A percentile compares a stretch with the other conserved stretches of the same genome.
Evolutionary conservation across 345 rosid species (phyloP).

Genomic region (Erodium maritimum): DNA sequence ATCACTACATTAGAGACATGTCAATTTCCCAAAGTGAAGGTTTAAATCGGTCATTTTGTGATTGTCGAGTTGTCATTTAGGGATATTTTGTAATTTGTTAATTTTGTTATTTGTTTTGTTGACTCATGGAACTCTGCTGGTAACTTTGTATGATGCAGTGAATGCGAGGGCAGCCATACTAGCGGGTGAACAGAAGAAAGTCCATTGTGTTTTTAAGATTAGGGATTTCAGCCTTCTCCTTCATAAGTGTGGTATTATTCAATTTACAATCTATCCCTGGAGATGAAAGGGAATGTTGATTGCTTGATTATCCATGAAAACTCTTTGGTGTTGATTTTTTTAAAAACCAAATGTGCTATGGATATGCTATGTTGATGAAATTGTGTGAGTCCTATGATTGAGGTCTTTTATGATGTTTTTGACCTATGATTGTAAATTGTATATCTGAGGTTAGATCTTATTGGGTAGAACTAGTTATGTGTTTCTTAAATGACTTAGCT

Average conservation of each 20-base stretch:
- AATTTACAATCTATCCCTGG: neutral
- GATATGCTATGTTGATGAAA: neutral
- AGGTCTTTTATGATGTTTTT: no score
- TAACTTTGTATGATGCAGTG: neutral
- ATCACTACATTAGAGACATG: neutral
- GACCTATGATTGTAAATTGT: no score
- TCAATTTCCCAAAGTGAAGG: no score
- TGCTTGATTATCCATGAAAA: neutral
- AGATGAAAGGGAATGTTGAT: neutral
- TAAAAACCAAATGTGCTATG: neutral
- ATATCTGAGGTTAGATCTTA: no score
- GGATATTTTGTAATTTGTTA: no score
- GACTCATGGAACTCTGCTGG: neutral
- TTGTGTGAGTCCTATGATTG: no score
- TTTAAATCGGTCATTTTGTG: no score
- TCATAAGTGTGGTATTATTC: neutral
- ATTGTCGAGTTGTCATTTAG: no score
- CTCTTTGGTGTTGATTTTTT: neutral
- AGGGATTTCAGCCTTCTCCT: neutral
- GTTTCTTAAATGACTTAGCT: no score
- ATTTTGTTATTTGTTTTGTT: neutral
- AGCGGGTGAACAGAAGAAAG: neutral
- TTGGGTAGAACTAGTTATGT: no score
- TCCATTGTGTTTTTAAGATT: neutral
- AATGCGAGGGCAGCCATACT: neutral